Conservation (phyloP, 768 basidiomycete genomes). For the Phlebiopsis flavidoalba region DNA sequence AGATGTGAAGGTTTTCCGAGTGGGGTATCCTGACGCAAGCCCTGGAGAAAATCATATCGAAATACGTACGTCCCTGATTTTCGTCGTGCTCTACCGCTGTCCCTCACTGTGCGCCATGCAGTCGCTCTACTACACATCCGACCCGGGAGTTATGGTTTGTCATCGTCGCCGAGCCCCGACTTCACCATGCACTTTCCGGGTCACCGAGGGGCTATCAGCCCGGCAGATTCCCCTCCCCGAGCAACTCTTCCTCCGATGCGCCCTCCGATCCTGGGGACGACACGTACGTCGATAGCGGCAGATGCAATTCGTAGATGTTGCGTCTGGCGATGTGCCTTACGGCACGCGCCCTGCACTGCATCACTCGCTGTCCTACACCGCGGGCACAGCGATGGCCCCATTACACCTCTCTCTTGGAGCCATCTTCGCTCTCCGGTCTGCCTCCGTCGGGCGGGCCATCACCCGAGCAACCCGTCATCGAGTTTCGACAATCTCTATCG, state of each 20-base stretch:
- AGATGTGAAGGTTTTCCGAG: slow-evolving; percentile 84
- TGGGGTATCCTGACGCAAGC: slow-evolving; percentile 70
- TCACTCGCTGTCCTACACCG: not conserved
- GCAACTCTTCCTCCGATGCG: not conserved
- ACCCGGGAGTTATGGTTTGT: not conserved
- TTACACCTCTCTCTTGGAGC: slow-evolving; percentile 1
- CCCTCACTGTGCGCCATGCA: not conserved
- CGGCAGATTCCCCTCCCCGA: slow-evolving; percentile 1
- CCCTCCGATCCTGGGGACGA: not conserved
- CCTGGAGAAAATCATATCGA: slow-evolving; percentile 73
- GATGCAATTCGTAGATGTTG: not conserved
- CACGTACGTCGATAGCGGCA: not conserved
- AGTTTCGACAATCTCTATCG: slow-evolving; percentile 3
- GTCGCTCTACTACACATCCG: slow-evolving; percentile 9
- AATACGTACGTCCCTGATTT: slow-evolving; percentile 56
- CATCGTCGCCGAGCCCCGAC: not conserved
- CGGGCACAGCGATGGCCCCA: not conserved
- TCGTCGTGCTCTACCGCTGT: not conserved
- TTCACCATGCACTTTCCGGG: not conserved
- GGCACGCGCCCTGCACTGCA: not conserved
- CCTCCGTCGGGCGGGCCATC: not conserved
- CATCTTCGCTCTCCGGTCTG: not conserved
- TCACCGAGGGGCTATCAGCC: slow-evolving; percentile 2
- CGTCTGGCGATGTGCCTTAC: not conserved
- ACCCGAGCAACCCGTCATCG: not conserved